Evolutionary conservation across 2,329 filamentous ascomycete species (phyloP), one percentile per base, ranked within the genome.

Genomic region (Alternaria triticina): DNA sequence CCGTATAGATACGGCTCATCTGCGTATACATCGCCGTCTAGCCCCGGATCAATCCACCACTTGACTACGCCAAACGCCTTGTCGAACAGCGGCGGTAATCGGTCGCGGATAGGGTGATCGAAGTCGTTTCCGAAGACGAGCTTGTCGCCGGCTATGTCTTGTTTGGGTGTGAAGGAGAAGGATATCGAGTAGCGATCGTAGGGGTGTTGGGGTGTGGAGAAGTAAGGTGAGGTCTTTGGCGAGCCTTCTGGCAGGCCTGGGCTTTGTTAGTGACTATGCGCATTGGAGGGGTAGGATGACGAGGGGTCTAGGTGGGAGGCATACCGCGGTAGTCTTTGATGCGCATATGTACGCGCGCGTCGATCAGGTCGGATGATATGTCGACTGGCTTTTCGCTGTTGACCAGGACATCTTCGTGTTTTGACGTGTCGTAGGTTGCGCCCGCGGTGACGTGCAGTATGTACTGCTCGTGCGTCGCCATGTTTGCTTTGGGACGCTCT

Each of bases 71-170:
- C 90, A 80, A 97, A 89, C 0, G 94, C 94, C 10, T 92, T 90
- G 75, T 88, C 89, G 80, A 97, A 97, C 0, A 95, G 94, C 0
- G 93, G 92, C 0, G 96, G 95, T 2, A 99, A 84, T 15, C 90
- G 88, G 76, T 97, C 91, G 28, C 93, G 88, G 71, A 99, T 96
- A 0, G 96, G 93, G 54, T 91, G 88, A 75, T 97, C 94, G 77
- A 98, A 97, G 83, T 97, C 94, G 79, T 98, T 98, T 45, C 95
- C 96, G 72, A 97, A 97, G 57, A 97, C 89, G 3, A 99, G 84
- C 66, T 96, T 89, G 25, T 87, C 80, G 47, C 88, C 93, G 4
- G 85, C 84, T 60, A 97, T 89, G 36, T 80, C 80, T 28, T 82
- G 72, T 72, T 91, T 92, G n/a, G 91, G 92, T 0, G 87, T 89